phyloP scores from a whole-genome alignment of 2,329 filamentous ascomycete species.

The Penicillium sp. region DNA sequence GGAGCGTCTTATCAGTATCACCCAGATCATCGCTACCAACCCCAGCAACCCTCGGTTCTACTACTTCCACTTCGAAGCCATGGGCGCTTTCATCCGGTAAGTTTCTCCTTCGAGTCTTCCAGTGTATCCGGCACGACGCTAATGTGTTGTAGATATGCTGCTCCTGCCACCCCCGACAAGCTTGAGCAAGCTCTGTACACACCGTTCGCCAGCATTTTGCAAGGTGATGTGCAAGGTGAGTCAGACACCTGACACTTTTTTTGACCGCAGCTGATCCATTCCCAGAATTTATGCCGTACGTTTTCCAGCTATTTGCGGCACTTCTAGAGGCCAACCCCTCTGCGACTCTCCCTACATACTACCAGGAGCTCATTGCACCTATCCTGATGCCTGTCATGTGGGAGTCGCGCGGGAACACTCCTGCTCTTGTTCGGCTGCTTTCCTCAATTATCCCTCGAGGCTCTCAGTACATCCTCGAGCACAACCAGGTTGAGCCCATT shows the following conservation, averaged over 20 bases:
- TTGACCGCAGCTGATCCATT: constrained; percentile 25
- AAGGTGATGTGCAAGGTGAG: constrained; percentile 72
- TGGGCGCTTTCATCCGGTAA: constrained; percentile 77
- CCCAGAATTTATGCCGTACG: constrained; percentile 86
- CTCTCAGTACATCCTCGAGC: constrained; percentile 64
- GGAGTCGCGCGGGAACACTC: constrained; percentile 89
- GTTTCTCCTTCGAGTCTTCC: constrained; percentile 10
- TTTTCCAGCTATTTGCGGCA: constrained; percentile 91
- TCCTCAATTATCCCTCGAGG: constrained; percentile 77
- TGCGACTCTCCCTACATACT: constrained; percentile 72
- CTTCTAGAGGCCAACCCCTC: constrained; percentile 80
- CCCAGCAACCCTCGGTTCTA: constrained; percentile 97
- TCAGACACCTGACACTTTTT: not conserved
- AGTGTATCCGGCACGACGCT: constrained; percentile 3
- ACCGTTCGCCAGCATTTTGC: constrained; percentile 74
- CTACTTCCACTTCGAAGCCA: constrained; percentile 94
- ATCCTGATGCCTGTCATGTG: constrained; percentile 78
- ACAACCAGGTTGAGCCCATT: constrained; percentile 78
- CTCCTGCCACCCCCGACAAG: constrained; percentile 61
- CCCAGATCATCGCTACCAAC: constrained; percentile 85
- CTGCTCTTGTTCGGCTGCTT: constrained; percentile 79
- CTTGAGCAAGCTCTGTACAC: constrained; percentile 77
- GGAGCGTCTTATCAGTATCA: constrained; percentile 79
- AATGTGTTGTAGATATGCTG: constrained; percentile 53
- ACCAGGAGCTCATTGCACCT: constrained; percentile 70